Evolutionary conservation across 441 rosid species (phyloP).

Genomic region (Aleurites moluccanus): DNA sequence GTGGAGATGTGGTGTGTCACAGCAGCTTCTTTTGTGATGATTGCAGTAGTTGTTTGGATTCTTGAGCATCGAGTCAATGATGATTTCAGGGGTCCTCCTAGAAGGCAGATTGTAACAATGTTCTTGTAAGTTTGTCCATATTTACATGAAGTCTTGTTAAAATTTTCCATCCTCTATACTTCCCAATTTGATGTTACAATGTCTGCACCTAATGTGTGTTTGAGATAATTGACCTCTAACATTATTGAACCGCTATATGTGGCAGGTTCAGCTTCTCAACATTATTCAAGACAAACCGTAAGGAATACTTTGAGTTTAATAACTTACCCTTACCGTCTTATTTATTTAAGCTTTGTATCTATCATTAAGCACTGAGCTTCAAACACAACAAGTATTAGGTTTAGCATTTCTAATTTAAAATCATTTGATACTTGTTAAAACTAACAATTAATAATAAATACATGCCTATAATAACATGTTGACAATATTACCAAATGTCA

Average conservation of each 20-base stretch:
- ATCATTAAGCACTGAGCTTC: neutral
- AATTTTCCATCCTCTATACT: neutral
- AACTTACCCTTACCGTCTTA: neutral
- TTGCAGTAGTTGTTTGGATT: constrained; percentile 75
- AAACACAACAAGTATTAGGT: neutral
- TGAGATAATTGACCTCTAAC: constrained; percentile 8
- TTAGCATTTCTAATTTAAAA: too few species aligned
- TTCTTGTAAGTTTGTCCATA: constrained; percentile 43
- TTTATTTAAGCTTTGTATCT: neutral
- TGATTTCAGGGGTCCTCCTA: constrained; percentile 80
- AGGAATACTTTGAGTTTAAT: constrained; percentile 34
- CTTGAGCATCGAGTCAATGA: constrained; percentile 80
- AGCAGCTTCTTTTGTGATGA: constrained; percentile 59
- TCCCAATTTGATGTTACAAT: neutral
- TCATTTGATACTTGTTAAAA: too few species aligned
- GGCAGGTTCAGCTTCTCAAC: constrained; percentile 91
- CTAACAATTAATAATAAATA: too few species aligned
- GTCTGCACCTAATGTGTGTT: neutral
- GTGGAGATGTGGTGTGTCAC: constrained; percentile 60
- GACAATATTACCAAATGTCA: too few species aligned
- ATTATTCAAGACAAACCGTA: constrained; percentile 69
- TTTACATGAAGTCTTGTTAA: neutral
- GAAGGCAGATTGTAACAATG: constrained; percentile 58
- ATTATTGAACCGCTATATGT: constrained; percentile 19
- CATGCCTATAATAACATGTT: too few species aligned